phyloP scores from a whole-genome alignment of 371 early-diverging fungal genomes.

The Enterocytospora artemiae region DNA sequence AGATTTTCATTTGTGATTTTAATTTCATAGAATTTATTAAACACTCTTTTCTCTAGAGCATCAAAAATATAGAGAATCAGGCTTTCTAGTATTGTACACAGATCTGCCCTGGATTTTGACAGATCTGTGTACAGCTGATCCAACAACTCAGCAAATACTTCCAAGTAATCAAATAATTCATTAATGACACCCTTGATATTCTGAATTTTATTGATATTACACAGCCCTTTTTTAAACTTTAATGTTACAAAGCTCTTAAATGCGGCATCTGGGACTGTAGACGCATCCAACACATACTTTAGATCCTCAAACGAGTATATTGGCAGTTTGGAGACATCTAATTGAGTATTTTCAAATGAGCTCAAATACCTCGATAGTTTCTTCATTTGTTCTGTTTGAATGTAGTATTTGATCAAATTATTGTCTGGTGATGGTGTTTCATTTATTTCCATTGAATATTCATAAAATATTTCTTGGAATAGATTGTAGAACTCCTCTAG shows the following conservation, averaged over 20 bases:
- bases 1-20: constrained; percentile 17
- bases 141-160: constrained; percentile 25
- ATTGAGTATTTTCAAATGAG: background rate
- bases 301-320: too few relatives aligned
- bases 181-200: constrained; percentile 14
- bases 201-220: constrained; percentile 38
- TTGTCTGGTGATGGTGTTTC: constrained; percentile 1
- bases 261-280: background rate
- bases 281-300: background rate
- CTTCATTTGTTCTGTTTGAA: constrained; percentile 37
- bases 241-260: constrained; percentile 24
- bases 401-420: constrained; percentile 24
- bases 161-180: constrained; percentile 31
- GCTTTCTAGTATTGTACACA: constrained; percentile 26
- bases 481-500: constrained; percentile 21
- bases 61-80: constrained; percentile 27
- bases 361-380: background rate
- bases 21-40: constrained; percentile 29
- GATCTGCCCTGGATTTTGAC: too few relatives aligned
- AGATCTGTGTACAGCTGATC: constrained; percentile 1
- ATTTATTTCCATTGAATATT: background rate
- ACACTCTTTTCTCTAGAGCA: constrained; percentile 30
- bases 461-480: constrained; percentile 22
- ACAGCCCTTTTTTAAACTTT: constrained; percentile 17
- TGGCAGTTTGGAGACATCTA: too few relatives aligned